Conservation (phyloP, 2,329 filamentous ascomycete genomes). For the Emericellopsis cladophorae region DNA sequence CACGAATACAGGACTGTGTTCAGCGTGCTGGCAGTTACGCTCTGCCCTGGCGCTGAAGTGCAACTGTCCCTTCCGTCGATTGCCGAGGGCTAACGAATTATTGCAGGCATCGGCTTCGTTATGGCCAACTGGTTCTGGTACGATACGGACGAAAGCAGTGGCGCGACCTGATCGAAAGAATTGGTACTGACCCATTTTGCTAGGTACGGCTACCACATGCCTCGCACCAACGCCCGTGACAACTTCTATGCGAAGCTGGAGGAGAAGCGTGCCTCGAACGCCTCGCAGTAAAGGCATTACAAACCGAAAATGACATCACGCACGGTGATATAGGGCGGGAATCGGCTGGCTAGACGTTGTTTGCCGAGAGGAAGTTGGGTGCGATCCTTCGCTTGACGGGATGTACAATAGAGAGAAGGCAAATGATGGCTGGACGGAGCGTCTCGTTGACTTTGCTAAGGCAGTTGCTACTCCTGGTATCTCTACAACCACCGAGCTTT, state of each 20-base stretch:
- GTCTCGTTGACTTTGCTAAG: background rate
- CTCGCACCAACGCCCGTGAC: conserved; percentile 45
- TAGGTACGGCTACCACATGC: conserved; percentile 52
- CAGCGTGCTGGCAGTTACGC: background rate
- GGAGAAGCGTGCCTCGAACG: conserved; percentile 35
- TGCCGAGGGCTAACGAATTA: background rate
- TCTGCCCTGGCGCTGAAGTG: background rate
- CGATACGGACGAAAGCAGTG: conserved; percentile 9
- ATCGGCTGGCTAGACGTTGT: background rate
- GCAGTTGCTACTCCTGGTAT: background rate
- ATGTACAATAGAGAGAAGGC: conserved; percentile 3
- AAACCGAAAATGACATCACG: background rate
- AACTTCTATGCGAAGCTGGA: conserved; percentile 46
- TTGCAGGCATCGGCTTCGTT: conserved; percentile 37
- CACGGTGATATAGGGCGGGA: background rate
- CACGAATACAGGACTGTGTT: too few relatives aligned
- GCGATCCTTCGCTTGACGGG: conserved; percentile 1
- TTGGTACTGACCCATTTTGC: conserved; percentile 4
- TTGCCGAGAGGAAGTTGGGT: background rate
- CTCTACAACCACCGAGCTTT: background rate
- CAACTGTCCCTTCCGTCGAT: background rate
- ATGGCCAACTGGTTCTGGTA: conserved; percentile 48
- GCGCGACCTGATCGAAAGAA: background rate
- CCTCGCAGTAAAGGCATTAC: conserved; percentile 9
- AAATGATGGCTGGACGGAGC: background rate